A percentile compares a stretch with the other conserved stretches of the same genome.
Conservation (phyloP, 73 alveolate species). For the Symbiodinium natans region DNA sequence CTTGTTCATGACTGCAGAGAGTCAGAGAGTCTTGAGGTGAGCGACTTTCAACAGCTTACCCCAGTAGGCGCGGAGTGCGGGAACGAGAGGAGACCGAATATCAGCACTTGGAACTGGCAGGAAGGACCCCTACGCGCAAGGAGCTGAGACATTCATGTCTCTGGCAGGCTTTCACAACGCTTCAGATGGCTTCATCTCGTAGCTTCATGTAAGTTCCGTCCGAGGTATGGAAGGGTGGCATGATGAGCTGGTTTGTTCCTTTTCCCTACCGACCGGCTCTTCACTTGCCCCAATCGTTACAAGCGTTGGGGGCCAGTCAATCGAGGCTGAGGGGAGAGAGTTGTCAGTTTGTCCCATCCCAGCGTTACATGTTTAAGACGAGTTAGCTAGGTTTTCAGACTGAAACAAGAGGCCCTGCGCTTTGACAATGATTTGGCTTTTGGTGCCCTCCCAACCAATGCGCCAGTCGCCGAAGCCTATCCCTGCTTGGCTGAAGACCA, state of each 20-base stretch:
- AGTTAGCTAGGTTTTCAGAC: too few species aligned
- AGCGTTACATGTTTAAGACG: too few species aligned
- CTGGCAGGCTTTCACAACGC: neutral
- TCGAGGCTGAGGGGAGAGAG: neutral
- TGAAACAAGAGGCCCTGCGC: too few species aligned
- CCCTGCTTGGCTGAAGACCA: slow-evolving; percentile 20
- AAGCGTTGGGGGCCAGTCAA: slow-evolving; percentile 6
- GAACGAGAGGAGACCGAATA: too few species aligned
- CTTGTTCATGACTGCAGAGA: too few species aligned
- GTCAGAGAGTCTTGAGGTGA: neutral
- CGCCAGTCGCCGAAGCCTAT: neutral
- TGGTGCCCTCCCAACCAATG: neutral
- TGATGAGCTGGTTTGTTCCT: neutral
- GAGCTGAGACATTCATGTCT: neutral
- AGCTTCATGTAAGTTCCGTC: neutral
- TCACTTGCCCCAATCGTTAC: neutral
- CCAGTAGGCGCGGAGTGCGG: neutral
- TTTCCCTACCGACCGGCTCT: neutral
- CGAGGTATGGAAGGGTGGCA: neutral
- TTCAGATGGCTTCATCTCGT: too few species aligned
- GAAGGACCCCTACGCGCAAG: neutral
- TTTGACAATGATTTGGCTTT: neutral
- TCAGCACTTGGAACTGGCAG: neutral
- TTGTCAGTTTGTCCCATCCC: too few species aligned
- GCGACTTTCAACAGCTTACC: slow-evolving; percentile 13